Evolutionary conservation across 2,329 filamentous ascomycete genomes (phyloP), one percentile per base, ranked within the genome.

Genomic region (Scedosporium boydii): DNA sequence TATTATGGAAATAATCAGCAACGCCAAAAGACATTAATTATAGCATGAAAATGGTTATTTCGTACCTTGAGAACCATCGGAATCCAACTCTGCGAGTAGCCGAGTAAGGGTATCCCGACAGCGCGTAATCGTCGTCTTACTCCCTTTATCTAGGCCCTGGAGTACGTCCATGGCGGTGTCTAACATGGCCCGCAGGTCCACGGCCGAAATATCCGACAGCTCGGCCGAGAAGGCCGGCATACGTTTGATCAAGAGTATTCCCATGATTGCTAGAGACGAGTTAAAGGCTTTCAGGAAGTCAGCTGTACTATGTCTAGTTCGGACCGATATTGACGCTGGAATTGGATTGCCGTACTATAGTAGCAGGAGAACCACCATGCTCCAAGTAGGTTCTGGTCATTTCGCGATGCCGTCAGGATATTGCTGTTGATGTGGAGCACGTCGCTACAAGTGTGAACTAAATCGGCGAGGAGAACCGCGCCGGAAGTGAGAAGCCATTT

Each of bases 331-430:
- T 16, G 9, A 14, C 4, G 18, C 12, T 14, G 9, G 16, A 23
- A 6, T 6, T 14, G 9, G n/a, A 1, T 38, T 14, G 23, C 23
- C 58, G 23, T 59, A 59, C 58, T 59, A 14, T 44, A 59, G 16
- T 44, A 59, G 23, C 58, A 44, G 18, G 58, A 59, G 23, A 59
- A 59, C 58, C 58, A 59, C 58, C 34, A 59, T 21, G 58, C 38
- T 3, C 58, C 58, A 6, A 44, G 34, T 16, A 59, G 14, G 23
- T 59, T 59, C 41, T 44, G n/a, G n/a, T 59, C 58, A 27, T 59
- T 59, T 23, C 41, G 38, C 23, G 58, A 42, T 41, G 41, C 58
- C 7, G 58, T 9, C 3, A 46, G 58, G 3, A 44, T 46, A 9
- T 42, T 46, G 6, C 16, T 59, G 41, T 38, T 59, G 34, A 59